Conservation (phyloP, 352 stramenopile species). For the Phytophthora sojae region DNA sequence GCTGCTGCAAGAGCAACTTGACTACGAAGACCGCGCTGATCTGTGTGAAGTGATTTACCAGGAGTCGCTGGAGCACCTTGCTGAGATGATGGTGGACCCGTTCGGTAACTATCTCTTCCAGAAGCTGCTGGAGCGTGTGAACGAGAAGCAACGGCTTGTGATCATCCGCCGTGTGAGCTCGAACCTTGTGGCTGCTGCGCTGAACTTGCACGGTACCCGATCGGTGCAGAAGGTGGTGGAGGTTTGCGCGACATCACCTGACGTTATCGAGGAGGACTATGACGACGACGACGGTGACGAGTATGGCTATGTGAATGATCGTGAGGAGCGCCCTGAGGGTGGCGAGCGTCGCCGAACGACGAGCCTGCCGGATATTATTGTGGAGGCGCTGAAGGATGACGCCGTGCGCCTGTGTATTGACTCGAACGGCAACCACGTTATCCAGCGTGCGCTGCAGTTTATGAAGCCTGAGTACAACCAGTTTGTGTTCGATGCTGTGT, state of each 20-base stretch:
- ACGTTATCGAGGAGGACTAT: constrained; percentile 64
- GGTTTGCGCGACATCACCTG: constrained; percentile 89
- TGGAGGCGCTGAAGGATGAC: constrained; percentile 93
- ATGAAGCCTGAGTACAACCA: constrained; percentile 94
- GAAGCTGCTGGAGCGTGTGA: constrained; percentile 97
- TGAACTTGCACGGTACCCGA: constrained; percentile 98
- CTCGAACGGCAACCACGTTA: constrained; percentile 98
- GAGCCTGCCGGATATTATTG: constrained; percentile 92
- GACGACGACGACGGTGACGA: constrained; percentile 51
- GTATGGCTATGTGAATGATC: constrained; percentile 31
- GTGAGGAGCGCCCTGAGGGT: constrained; percentile 29
- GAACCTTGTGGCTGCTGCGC: constrained; percentile 95
- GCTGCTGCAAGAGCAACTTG: constrained; percentile 96
- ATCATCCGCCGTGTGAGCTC: constrained; percentile 94
- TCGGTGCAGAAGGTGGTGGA: constrained; percentile 99
- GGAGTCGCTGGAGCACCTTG: constrained; percentile 96
- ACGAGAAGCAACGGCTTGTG: constrained; percentile 89
- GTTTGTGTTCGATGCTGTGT: constrained; percentile 98
- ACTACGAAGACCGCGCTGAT: constrained; percentile 92
- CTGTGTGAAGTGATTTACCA: constrained; percentile 96
- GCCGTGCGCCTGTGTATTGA: constrained; percentile 97
- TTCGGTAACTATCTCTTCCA: constrained; percentile 99
- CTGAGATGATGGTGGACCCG: constrained; percentile 98
- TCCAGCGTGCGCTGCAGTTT: constrained; percentile 96
- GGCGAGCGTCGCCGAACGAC: constrained; percentile 30